Evolutionary conservation across 2,329 filamentous ascomycete genomes (phyloP), one percentile per base, ranked within the genome.

Genomic region (Penicillium oxalicum): DNA sequence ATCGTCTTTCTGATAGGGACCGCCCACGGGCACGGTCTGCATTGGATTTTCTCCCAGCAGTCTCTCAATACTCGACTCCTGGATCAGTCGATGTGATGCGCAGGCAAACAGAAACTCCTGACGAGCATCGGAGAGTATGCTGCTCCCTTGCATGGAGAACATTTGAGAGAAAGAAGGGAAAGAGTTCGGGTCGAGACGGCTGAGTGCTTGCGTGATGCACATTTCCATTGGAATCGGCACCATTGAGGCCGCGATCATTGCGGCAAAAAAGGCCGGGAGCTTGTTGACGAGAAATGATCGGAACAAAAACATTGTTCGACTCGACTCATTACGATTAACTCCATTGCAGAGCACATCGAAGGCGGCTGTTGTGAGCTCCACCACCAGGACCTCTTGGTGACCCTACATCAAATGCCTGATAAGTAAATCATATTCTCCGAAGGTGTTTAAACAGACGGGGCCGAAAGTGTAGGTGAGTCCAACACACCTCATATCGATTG

Each of bases 341-440:
- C 87, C 86, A 61, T 95, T 95, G 33, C 90, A 87, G 12, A 98
- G 75, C 4, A 94, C 79, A 60, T 97, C 91, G 61, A 98, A 97
- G 0, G 90, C 84, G 1, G 90, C 88, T 8, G 91, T 79, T 37
- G 97, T 86, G 2, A 97, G 76, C 60, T 96, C 90, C 46, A 89
- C 82, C 0, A 87, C 82, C 39, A 89, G 83, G 9, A 81, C 78
- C 66, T 91, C 86, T 37, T 87, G 78, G 60, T 95, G 87, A 35
- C 86, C 86, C 79, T 90, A 47, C 4, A 2, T 9, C 13, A 9
- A 12, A 27, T 18, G 18, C 18, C 2, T 18, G 18, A 18, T 18
- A 18, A 18, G 18, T 18, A 18, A 18, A 18, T 18, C 18, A 18
- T 18, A 18, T 18, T 18, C 18, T 18, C 18, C 18, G 18, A 18